phyloP scores from a whole-genome alignment of 2,329 filamentous ascomycete genomes.

The Talaromyces atroroseus region DNA sequence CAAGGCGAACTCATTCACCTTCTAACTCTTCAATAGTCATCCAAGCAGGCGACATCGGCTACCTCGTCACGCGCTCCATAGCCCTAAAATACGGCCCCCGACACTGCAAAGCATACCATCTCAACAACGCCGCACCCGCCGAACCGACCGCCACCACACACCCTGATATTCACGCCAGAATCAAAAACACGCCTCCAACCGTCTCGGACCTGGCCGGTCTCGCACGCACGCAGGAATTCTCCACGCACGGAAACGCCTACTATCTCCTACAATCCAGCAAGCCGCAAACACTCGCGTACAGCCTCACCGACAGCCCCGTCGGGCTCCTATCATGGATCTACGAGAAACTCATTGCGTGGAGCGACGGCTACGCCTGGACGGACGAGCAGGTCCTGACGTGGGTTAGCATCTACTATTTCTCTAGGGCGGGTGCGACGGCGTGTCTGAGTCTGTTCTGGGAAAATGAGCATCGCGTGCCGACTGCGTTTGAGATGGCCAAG shows the following conservation, averaged over 20 bases:
- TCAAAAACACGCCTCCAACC: not conserved
- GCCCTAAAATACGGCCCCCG: not conserved
- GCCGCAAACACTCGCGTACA: slow-evolving; percentile 2
- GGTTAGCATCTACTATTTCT: slow-evolving; percentile 9
- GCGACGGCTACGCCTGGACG: slow-evolving; percentile 5
- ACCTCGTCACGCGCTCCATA: slow-evolving; percentile 1
- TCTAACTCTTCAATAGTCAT: not conserved
- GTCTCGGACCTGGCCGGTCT: not conserved
- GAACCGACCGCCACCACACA: not conserved
- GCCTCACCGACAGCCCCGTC: slow-evolving; percentile 2
- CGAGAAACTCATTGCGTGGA: slow-evolving; percentile 8
- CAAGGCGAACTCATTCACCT: not conserved
- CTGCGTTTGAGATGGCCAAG: not conserved
- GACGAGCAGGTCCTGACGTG: slow-evolving; percentile 6
- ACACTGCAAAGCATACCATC: slow-evolving; percentile 6
- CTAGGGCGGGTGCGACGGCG: not conserved
- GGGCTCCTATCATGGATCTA: slow-evolving; percentile 5
- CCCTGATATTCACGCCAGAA: not conserved
- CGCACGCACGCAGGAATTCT: slow-evolving; percentile 4
- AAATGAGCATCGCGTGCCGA: not conserved
- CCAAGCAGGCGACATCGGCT: slow-evolving; percentile 3
- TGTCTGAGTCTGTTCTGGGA: not conserved
- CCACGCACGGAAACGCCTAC: not conserved
- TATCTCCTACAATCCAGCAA: slow-evolving; percentile 2
- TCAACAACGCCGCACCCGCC: slow-evolving; percentile 3